These are phyloP conservation scores for Chaetomium sp. DNA, from an alignment of 2,329 filamentous ascomycete species.

Conservation along the genomic window DNA sequence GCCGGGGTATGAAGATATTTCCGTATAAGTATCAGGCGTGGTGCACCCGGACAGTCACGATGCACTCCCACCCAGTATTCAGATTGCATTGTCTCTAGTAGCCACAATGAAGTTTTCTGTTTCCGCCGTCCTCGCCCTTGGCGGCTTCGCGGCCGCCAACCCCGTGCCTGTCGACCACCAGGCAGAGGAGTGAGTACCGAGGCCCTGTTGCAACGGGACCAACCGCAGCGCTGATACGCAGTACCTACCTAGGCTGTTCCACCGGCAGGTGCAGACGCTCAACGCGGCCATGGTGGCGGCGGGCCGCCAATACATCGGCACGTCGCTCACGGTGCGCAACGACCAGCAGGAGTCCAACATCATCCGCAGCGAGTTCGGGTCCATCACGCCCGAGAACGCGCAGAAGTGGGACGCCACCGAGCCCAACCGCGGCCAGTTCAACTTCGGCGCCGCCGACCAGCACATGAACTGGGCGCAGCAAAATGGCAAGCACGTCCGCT, in stretches of 20 bases:
- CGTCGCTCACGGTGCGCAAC: slow-evolving; percentile 57
- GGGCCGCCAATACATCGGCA: slow-evolving; percentile 52
- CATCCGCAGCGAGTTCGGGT: slow-evolving; percentile 51
- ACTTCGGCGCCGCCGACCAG: slow-evolving; percentile 49
- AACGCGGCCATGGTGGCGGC: not conserved
- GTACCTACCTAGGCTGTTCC: not conserved
- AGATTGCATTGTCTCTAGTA: not conserved
- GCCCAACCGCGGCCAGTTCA: slow-evolving; percentile 46
- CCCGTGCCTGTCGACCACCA: not conserved
- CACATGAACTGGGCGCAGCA: slow-evolving; percentile 47
- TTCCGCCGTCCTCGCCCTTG: not conserved
- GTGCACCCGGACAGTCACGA: not conserved
- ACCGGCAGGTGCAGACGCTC: not conserved
- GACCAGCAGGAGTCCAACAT: slow-evolving; percentile 55
- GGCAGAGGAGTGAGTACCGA: not conserved
- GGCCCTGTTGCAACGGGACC: not conserved
- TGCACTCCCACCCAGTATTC: not conserved
- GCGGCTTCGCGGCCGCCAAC: not conserved
- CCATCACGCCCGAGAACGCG: slow-evolving; percentile 55
- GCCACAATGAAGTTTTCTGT: not conserved
- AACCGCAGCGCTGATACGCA: not conserved
- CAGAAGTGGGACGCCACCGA: slow-evolving; percentile 61
- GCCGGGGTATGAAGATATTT: not conserved
- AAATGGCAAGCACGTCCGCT: slow-evolving; percentile 49
- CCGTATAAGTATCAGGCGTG: not conserved